phyloP scores from a whole-genome alignment of 306 rosid genomes.

The Carpinus fangiana region DNA sequence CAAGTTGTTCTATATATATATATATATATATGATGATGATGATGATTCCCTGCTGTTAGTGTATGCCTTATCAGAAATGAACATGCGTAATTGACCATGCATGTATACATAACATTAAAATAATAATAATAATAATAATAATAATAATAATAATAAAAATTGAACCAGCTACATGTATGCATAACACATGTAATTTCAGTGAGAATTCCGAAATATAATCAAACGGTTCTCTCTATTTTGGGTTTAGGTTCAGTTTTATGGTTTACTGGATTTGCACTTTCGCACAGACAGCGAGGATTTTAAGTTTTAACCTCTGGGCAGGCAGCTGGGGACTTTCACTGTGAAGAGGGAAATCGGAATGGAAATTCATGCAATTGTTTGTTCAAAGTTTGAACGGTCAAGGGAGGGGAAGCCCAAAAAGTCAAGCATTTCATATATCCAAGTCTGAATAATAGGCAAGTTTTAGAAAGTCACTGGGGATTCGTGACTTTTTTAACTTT shows the following conservation, averaged over 20 bases:
- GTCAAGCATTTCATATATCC: slow-evolving; percentile 36
- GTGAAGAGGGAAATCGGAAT: slow-evolving; percentile 16
- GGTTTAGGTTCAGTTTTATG: slow-evolving; percentile 5
- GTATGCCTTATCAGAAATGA: background rate
- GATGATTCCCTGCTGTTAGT: background rate
- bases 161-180: background rate
- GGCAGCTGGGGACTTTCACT: slow-evolving; percentile 20
- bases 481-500: slow-evolving; percentile 13
- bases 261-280: background rate
- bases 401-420: slow-evolving; percentile 34
- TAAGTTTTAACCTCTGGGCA: slow-evolving; percentile 5
- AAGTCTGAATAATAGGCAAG: slow-evolving; percentile 39
- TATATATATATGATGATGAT: background rate
- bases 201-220: slow-evolving; percentile 34
- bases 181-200: slow-evolving; percentile 15
- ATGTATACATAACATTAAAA: no score
- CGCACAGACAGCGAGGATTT: slow-evolving; percentile 17
- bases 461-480: slow-evolving; percentile 18
- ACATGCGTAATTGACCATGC: background rate
- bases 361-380: background rate
- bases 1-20: background rate
- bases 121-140: no score
- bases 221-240: slow-evolving; percentile 18
- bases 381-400: slow-evolving; percentile 35
- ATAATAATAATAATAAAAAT: no score